Base-by-base conservation (phyloP, 2,329 filamentous ascomycete genomes). In the Aspergillus texensis region DNA sequence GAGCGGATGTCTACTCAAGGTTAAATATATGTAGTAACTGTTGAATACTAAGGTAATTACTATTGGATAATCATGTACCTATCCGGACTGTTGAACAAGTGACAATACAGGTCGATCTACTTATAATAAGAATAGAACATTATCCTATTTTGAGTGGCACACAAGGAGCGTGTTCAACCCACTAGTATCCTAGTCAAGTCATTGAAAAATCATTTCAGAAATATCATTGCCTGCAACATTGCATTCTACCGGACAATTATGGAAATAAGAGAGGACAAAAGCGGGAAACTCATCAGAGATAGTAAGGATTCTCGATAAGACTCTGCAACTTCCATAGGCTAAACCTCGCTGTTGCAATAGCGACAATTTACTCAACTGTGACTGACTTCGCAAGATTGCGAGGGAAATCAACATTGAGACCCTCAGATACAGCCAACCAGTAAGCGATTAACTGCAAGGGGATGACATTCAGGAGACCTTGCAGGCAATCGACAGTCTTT, bases 361-460 rank as follows among this genome's bases (percentile, higher is more conserved):
- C n/a, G 24, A 48, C 10, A 34, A 24, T 46, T 46, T 94, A 99
- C 88, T 99, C 95, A 71, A 99, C 95, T 68, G 95, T 99, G 69
- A 99, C 95, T 68, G 93, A 97, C 89, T 99, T 99, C 80, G 95
- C 95, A 83, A 99, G 83, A 85, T 99, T 99, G 76, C 95, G 91
- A 63, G 95, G 95, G 88, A 98, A 98, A 79, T 99, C 95, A 65
- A 99, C 95, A 78, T 99, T 98, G 70, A 97, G 85, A 58, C 94
- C 94, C 84, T 97, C 95, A 70, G 91, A 91, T 74, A 99, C 94
- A 60, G 95, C 95, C 69, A 99, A 89, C 94, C 95, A 98, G 87
- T 99, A 99, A 64, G 95, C 92, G 83, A 99, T 97, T 73, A 99
- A 86, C 85, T 99, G 95, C 75, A 99, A 87, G 58, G 95, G 95